Conservation (phyloP, 345 rosid species). For the Citrus mangshanensis region DNA sequence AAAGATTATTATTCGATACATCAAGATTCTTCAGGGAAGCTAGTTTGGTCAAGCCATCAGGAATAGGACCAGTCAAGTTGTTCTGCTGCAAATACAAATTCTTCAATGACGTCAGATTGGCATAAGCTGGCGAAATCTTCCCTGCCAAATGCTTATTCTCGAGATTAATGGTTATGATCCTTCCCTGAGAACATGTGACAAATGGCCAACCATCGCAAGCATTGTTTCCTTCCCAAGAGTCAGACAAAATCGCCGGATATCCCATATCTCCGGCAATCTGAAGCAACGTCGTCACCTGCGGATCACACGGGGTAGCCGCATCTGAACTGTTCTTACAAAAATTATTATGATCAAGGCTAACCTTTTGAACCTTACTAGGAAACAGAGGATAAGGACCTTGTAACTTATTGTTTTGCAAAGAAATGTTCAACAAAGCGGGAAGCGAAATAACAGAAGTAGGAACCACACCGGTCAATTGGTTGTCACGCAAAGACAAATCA, state of each 20-base stretch:
- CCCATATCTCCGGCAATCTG: conserved; percentile 61
- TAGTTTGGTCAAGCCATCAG: conserved; percentile 51
- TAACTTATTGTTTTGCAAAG: conserved; percentile 61
- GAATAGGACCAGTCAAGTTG: conserved; percentile 57
- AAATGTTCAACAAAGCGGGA: conserved; percentile 35
- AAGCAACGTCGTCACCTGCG: conserved; percentile 60
- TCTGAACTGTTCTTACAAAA: conserved; percentile 35
- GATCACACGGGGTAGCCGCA: conserved; percentile 40
- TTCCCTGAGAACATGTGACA: conserved; percentile 41
- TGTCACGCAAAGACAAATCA: conserved; percentile 78
- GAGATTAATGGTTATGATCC: conserved; percentile 42
- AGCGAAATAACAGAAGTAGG: conserved; percentile 42
- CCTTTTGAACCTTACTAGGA: conserved; percentile 21
- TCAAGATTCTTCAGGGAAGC: conserved; percentile 44
- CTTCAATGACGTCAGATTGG: conserved; percentile 49
- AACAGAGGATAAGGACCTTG: conserved; percentile 67
- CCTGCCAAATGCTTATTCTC: conserved; percentile 50
- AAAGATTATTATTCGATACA: conserved; percentile 74
- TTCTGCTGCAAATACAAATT: conserved; percentile 54
- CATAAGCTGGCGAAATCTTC: conserved; percentile 58
- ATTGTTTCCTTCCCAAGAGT: conserved; percentile 69
- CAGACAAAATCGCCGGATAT: conserved; percentile 55
- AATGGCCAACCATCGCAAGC: conserved; percentile 59
- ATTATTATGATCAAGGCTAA: conserved; percentile 25
- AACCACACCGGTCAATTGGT: conserved; percentile 60